A percentile compares a stretch with the other conserved stretches of the same genome.
These are phyloP conservation scores for Neurospora sp. DNA, from an alignment of 2,329 filamentous ascomycete genomes.

Conservation along the genomic window DNA sequence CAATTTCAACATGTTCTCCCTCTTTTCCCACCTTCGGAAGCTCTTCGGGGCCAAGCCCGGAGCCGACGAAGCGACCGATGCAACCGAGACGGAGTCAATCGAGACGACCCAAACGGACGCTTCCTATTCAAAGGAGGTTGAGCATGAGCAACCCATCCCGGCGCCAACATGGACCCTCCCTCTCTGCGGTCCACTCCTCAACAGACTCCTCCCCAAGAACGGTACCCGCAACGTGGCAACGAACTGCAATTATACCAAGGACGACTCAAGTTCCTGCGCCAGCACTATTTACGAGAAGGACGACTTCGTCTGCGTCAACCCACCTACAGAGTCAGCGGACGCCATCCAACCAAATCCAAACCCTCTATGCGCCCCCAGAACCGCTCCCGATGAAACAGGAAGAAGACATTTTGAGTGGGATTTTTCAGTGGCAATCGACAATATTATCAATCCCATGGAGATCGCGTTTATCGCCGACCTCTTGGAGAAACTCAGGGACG, in stretches of 20 bases:
- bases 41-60: not conserved
- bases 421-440: not conserved
- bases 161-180: not conserved
- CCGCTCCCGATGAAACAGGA: not conserved
- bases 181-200: not conserved
- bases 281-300: too few species aligned
- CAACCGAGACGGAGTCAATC: not conserved
- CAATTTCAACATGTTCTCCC: not conserved
- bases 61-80: not conserved
- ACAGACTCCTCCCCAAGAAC: not conserved
- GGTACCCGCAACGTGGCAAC: not conserved
- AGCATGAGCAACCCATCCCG: not conserved
- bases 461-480: not conserved
- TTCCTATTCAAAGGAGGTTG: not conserved
- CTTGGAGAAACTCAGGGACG: not conserved
- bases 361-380: too few species aligned
- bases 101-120: not conserved
- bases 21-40: not conserved
- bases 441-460: not conserved
- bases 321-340: too few species aligned
- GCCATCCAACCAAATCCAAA: too few species aligned
- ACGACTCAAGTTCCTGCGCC: too few species aligned
- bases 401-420: not conserved
- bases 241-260: not conserved
- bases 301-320: too few species aligned